phyloP scores from a whole-genome alignment of 257 asterid genomes.

The Striga asiatica region DNA sequence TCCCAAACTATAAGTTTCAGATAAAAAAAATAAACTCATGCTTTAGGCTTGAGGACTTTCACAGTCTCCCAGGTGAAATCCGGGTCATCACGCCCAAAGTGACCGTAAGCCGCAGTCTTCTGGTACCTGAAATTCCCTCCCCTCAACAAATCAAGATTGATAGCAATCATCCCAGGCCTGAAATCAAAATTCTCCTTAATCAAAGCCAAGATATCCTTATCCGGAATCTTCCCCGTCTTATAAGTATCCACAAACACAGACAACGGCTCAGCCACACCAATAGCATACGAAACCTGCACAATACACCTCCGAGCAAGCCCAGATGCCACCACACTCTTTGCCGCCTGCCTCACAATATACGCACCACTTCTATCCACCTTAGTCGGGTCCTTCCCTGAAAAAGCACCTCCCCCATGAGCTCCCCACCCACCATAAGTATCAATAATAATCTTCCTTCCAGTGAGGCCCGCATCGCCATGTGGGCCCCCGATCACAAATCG shows the following conservation, averaged over 20 bases:
- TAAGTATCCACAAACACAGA: conserved; percentile 58
- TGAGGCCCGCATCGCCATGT: conserved; percentile 62
- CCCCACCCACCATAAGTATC: conserved; percentile 78
- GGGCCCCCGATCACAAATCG: conserved; percentile 64
- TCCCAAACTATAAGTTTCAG: not conserved
- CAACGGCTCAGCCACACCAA: conserved; percentile 67
- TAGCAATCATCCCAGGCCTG: conserved; percentile 75
- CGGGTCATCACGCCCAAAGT: conserved; percentile 57
- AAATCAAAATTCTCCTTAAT: conserved; percentile 59
- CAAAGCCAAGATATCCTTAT: conserved; percentile 45
- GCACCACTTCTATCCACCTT: conserved; percentile 75
- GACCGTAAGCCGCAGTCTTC: conserved; percentile 72
- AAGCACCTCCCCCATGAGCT: conserved; percentile 72
- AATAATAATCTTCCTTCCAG: conserved; percentile 51
- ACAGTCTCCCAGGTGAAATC: conserved; percentile 75
- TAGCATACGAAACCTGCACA: conserved; percentile 59
- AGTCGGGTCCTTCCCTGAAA: conserved; percentile 61
- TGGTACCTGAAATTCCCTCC: conserved; percentile 66
- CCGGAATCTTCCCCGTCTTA: conserved; percentile 55
- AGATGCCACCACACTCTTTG: conserved; percentile 61
- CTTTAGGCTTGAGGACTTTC: conserved; percentile 53
- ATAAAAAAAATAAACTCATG: conserved; percentile 19
- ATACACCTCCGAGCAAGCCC: conserved; percentile 68
- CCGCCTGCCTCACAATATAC: conserved; percentile 58
- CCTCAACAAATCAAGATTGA: conserved; percentile 52